Base-by-base conservation (phyloP, 352 stramenopile genomes). In the Phytopythium sindhum region DNA sequence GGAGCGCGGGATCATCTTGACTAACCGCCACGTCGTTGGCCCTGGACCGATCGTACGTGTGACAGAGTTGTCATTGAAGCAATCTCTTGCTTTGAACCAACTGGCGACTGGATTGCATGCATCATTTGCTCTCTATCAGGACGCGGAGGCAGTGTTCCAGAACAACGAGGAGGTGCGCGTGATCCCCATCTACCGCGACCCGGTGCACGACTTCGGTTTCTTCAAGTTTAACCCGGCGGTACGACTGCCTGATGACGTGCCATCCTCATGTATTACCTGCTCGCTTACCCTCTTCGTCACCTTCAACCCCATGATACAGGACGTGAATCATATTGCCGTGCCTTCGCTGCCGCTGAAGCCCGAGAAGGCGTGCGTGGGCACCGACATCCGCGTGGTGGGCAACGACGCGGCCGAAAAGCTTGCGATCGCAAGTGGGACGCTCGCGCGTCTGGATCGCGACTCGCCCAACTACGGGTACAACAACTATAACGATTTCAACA, bases 91-190 rank as follows among this genome's bases (percentile, higher is more conserved):
- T n/a, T n/a, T n/a, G n/a, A n/a, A n/a, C n/a, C n/a, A n/a, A n/a
- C n/a, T n/a, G n/a, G n/a, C 31, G 3, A 33, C 4, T 3, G 42
- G n/a, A 24, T 28, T 7, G 42, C 1, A 17, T 8, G 12, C 4
- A n/a, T n/a, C n/a, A n/a, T n/a, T n/a, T 37, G 47, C n/a, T 39
- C 0, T 6, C 19, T 26, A 17, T 31, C 23, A 96, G 74, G 83
- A 95, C 57, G 89, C 89, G 0, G 90, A 98, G 57, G 90, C 90
- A 1, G 84, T 97, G 24, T 98, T 98, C 65, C 84, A 96, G 67
- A 98, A 97, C 73, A 97, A 98, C 65, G 93, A 98, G 66, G 91
- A 98, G 77, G 86, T 98, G 21, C 78, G 87, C n/a, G 81, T 97
- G 44, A 84, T 90, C 50, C 87, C 91, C 7, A 94, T 98, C 66